Conservation (phyloP, 805 yeast species). For the Candida gorgasii region DNA sequence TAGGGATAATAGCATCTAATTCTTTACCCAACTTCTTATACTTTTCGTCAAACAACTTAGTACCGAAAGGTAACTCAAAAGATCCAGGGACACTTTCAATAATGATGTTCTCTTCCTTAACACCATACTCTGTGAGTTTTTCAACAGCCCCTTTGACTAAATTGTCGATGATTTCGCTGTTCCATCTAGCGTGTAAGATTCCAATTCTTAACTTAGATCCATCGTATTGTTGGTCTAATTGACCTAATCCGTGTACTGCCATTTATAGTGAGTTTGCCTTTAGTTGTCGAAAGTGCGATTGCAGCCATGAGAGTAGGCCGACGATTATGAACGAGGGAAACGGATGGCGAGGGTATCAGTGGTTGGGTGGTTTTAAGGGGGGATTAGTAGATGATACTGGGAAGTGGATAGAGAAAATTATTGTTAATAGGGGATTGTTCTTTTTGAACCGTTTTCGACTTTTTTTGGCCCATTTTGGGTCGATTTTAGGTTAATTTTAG, state of each 20-base stretch:
- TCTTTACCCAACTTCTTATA: slow-evolving; percentile 44
- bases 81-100: slow-evolving; percentile 93
- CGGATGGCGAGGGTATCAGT: too few species aligned
- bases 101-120: slow-evolving; percentile 70
- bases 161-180: slow-evolving; percentile 69
- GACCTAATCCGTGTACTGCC: slow-evolving; percentile 84
- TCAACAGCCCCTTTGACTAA: slow-evolving; percentile 75
- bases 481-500: too few species aligned
- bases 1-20: slow-evolving; percentile 86
- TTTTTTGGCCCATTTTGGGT: too few species aligned
- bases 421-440: too few species aligned
- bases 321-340: too few species aligned
- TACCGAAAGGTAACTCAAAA: slow-evolving; percentile 87
- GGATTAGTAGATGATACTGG: too few species aligned
- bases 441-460: too few species aligned
- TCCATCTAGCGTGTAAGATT: slow-evolving; percentile 97
- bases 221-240: slow-evolving; percentile 65
- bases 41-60: slow-evolving; percentile 52
- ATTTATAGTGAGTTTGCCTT: slow-evolving; percentile 37
- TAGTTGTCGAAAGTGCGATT: too few species aligned
- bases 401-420: too few species aligned
- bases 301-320: too few species aligned
- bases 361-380: too few species aligned
- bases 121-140: slow-evolving; percentile 64
- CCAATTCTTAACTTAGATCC: slow-evolving; percentile 72